Evolutionary conservation across 108 stramenopile species (phyloP), one percentile per base, ranked within the genome.

Genomic region (Craspedostauros australis): DNA sequence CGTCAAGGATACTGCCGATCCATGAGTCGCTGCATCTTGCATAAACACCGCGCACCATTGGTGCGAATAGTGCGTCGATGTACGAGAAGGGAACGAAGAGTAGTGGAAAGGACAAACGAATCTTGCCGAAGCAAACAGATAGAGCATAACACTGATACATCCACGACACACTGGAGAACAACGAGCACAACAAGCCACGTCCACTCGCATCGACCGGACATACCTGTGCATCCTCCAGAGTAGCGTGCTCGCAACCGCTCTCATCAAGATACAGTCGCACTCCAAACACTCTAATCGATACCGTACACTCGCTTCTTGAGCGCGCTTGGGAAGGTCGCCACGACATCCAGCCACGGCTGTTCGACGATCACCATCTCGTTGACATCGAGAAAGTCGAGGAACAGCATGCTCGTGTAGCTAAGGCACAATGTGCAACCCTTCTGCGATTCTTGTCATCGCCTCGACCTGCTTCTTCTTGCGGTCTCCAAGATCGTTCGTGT

Each of bases 291-390:
- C 18, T 59, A 52, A 27, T 59, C 74, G 71, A 39, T 67, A 55
- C 90, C 90, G 73, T 82, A 92, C 14, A 83, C 69, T 66, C 78
- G 56, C 5, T 86, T 71, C 29, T 82, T 69, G 25, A 92, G 51
- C 27, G 86, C 80, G 32, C 76, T 77, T 31, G 90, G 90, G 43
- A 92, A 76, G 25, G 72, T 73, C 38, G 84, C 73, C 44, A 86
- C 76, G 16, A 88, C 68, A 20, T 68, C 67, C 46, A 83, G 44
- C 90, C 90, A 88, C 25, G 90, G 90, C 55, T 86, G 80, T 55
- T 92, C 90, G 24, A 92, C 84, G 26, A 92, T 70, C 12, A 92
- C 60, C 77, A 92, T 77, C 57, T 92, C 90, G 39, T 84, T 62
- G 11, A 73, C 62, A 15, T 45, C 61, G 37, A 88, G 18, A 46